Evolutionary conservation across 345 rosid species (phyloP), one percentile per base, ranked within the genome.

Genomic region (Eucalyptus shirleyi): DNA sequence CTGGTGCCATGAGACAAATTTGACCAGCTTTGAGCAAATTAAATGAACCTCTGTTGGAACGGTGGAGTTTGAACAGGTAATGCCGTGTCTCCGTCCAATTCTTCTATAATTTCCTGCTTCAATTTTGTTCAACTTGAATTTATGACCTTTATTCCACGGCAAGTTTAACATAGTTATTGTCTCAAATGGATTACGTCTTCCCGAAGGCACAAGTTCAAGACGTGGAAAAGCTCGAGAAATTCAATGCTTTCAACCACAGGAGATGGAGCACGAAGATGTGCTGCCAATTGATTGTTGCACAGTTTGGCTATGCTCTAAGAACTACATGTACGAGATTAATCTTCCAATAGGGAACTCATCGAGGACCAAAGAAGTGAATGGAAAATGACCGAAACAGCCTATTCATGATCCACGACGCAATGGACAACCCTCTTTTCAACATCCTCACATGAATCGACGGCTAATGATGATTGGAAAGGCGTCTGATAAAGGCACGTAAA

Each of bases 401-500:
- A 24, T 23, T 56, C 62, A 9, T 56, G 62, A 56, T 56, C 30
- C 30, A 0, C 62, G 5, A 56, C 1, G 30, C 62, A 1, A 56
- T 56, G 30, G 28, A 24, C 62, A 56, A 56, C 62, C 1, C 62
- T 56, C 62, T 56, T 56, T 56, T 56, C 0, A 1, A 56, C 62
- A 23, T 23, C 30, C 3, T 24, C 62, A 9, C 13, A 56, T 10
- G 13, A 24, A 1, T 56, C 30, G 30, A 56, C 0, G 1, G 12
- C 30, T 56, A 0, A 56, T 56, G 13, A 56, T 23, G 28, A 1
- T 56, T 56, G 60, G 60, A 56, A 56, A 21, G 6, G 12, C 62
- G 1, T 56, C 62, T 1, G 12, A 56, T 0, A 56, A 30, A 23
- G 62, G 5, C 28, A 21, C 1, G 0, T 56, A 23, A 56, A 23